A percentile compares a stretch with the other conserved stretches of the same genome.
These are phyloP conservation scores for Mallotus nudiflorus DNA, from an alignment of 345 rosid species.

Conservation along the genomic window DNA sequence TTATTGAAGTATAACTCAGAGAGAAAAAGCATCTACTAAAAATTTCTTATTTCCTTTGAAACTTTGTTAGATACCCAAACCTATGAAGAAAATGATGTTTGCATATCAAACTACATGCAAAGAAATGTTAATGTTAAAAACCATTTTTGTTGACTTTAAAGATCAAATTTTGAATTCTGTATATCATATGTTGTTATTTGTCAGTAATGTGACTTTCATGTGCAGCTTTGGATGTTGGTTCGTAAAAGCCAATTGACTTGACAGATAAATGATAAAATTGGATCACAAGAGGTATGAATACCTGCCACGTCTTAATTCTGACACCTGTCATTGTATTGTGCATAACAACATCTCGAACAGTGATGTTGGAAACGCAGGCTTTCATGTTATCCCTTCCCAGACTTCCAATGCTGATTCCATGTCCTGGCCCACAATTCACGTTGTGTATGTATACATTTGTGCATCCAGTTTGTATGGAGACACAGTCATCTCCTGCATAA, in stretches of 20 bases:
- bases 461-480: conserved; percentile 93
- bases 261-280: neutral
- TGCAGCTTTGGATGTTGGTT: neutral
- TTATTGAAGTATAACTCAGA: conserved; percentile 6
- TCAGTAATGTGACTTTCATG: neutral
- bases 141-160: neutral
- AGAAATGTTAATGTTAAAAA: neutral
- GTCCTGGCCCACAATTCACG: conserved; percentile 95
- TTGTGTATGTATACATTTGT: conserved; percentile 78
- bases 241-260: neutral
- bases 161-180: neutral
- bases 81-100: neutral
- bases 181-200: neutral
- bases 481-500: conserved; percentile 87
- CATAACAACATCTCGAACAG: conserved; percentile 71
- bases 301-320: conserved; percentile 99
- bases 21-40: no score
- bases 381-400: conserved; percentile 76
- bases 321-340: conserved; percentile 88
- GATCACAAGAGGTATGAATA: conserved; percentile 27
- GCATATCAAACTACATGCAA: neutral
- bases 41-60: neutral
- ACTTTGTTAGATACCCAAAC: neutral
- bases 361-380: conserved; percentile 96
- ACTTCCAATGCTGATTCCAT: conserved; percentile 95